phyloP scores from a whole-genome alignment of 176 grass and related monocot genomes.

The Hsuehochloa calcarea region DNA sequence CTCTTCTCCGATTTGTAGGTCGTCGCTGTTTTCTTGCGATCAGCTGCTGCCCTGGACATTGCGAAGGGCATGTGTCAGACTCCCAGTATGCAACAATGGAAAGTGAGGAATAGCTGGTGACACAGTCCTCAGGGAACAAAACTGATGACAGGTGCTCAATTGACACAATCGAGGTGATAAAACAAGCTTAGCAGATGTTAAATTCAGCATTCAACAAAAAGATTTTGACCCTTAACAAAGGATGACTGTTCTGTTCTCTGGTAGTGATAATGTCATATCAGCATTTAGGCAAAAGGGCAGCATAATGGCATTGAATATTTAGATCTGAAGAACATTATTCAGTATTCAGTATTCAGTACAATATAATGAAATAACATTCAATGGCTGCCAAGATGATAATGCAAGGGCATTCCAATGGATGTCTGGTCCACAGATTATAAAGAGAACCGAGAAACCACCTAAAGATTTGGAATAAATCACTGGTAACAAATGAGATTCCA shows the following conservation, averaged over 20 bases:
- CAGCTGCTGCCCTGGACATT: slow-evolving; percentile 45
- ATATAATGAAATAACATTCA: background rate
- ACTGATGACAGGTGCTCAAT: background rate
- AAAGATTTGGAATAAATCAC: background rate
- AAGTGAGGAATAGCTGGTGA: background rate
- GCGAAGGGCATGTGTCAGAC: background rate
- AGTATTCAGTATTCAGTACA: background rate
- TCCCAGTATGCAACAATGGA: background rate
- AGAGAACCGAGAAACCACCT: background rate
- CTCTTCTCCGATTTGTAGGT: slow-evolving; percentile 73
- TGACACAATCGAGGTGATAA: background rate
- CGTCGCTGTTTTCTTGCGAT: slow-evolving; percentile 51
- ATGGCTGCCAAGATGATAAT: background rate
- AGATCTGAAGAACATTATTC: background rate
- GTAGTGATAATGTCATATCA: background rate
- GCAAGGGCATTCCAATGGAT: background rate
- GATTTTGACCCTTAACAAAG: background rate
- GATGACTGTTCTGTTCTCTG: background rate
- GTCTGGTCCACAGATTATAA: background rate
- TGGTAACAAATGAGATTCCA: background rate
- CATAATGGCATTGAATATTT: background rate
- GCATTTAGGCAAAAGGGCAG: background rate
- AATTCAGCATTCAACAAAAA: background rate
- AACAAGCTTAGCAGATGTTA: background rate
- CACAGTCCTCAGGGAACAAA: background rate